These are phyloP conservation scores for Wallacemonas sp. DNA, from an alignment of 208 protist species.

Conservation along the genomic window DNA sequence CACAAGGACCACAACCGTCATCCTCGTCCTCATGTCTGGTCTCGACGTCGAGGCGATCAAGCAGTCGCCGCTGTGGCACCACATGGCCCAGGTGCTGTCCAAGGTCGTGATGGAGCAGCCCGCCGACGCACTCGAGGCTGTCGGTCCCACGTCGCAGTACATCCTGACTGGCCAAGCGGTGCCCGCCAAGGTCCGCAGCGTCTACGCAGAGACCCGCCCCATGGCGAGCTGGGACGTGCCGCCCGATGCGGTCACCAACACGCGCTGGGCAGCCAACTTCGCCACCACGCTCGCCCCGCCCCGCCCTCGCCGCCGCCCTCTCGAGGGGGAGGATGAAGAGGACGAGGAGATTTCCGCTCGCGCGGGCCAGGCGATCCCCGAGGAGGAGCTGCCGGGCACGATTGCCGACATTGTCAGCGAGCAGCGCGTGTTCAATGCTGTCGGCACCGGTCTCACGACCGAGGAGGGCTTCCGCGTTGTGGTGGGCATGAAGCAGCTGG, in stretches of 20 bases:
- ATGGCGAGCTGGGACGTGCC: slow-evolving; percentile 59
- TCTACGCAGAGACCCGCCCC: slow-evolving; percentile 71
- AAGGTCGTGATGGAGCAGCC: slow-evolving; percentile 78
- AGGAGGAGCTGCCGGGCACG: slow-evolving; percentile 58
- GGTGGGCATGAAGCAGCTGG: slow-evolving; percentile 86
- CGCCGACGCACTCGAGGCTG: slow-evolving; percentile 57
- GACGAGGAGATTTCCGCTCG: slow-evolving; percentile 44
- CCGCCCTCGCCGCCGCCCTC: slow-evolving; percentile 46
- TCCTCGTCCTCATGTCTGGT: slow-evolving; percentile 38
- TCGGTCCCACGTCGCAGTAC: slow-evolving; percentile 67
- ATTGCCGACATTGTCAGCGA: slow-evolving; percentile 86
- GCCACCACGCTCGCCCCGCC: slow-evolving; percentile 69
- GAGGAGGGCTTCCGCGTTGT: slow-evolving; percentile 86
- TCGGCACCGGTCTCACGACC: slow-evolving; percentile 74
- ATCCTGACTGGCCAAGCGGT: slow-evolving; percentile 71
- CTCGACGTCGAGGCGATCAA: slow-evolving; percentile 61
- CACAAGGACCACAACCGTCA: slow-evolving; percentile 6
- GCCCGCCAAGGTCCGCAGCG: slow-evolving; percentile 42
- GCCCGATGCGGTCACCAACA: slow-evolving; percentile 56
- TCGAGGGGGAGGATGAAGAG: slow-evolving; percentile 73
- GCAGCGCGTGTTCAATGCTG: slow-evolving; percentile 78
- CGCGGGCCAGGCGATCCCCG: slow-evolving; percentile 25
- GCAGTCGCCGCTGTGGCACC: slow-evolving; percentile 79
- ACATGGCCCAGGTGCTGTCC: slow-evolving; percentile 82
- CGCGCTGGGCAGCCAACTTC: slow-evolving; percentile 79